Evolutionary conservation across 345 rosid species (phyloP), one percentile per base, ranked within the genome.

Genomic region (Aegle marmelos): DNA sequence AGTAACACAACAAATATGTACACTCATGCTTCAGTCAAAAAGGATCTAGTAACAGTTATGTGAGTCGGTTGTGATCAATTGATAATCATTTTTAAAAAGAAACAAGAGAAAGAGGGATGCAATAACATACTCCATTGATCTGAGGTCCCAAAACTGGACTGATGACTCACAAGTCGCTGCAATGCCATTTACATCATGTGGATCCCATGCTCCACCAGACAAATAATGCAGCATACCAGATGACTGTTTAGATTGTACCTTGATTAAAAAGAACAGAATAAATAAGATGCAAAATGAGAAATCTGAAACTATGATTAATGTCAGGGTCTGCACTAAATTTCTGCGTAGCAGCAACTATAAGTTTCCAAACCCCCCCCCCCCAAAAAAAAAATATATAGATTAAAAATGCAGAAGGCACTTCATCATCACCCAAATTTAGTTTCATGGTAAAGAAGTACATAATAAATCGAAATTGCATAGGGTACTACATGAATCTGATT

Each of bases 201-300:
- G 98, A 89, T 94, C 94, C 98, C 97, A 91, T 24, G 95, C 97
- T 82, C 97, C 97, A 82, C 98, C 94, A 81, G 93, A 89, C 75
- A 93, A 81, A 82, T 86, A 87, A 73, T 93, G 98, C 77, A 93
- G 82, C 94, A 91, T 86, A 69, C 98, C 97, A 81, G 94, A 86
- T 53, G 98, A 91, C 64, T 88, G 95, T 82, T 91, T 91, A 39
- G 98, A 95, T 68, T 86, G 83, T 58, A 92, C 95, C 98, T 91
- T 79, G 28, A 83, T 60, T 87, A 45, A 11, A 45, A 45, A 11
- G 1, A 11, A 53, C 17, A 53, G 78, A 76, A 48, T 78, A 60
- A 82, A 81, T 58, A 75, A 81, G 76, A 80, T 59, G 6, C 64
- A 77, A 79, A 77, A 79, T 9, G 75, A 69, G 78, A 79, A 54